A percentile compares a stretch with the other conserved stretches of the same genome.
phyloP scores from a whole-genome alignment of 2,329 filamentous ascomycete genomes.

The Neofusicoccum cordaticola region DNA sequence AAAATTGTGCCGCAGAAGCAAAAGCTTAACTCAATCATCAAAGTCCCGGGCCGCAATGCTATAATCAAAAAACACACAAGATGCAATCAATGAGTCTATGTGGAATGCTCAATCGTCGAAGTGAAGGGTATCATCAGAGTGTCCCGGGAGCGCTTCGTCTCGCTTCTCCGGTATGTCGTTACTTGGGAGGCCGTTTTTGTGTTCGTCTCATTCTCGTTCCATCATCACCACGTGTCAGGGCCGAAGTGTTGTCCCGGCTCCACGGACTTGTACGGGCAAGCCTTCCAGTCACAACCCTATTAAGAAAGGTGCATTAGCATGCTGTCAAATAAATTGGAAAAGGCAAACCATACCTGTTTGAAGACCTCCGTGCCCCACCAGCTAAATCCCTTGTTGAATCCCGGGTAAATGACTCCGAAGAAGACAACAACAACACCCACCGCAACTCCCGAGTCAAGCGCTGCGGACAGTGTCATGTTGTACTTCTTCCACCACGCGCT shows the following conservation, averaged over 20 bases:
- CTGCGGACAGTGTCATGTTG: conserved; percentile 83
- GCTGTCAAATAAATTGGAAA: conserved; percentile 15
- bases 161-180: background rate
- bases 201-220: background rate
- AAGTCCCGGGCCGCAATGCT: background rate
- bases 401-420: conserved; percentile 81
- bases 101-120: conserved; percentile 2
- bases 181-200: background rate
- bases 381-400: conserved; percentile 67
- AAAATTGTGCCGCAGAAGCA: background rate
- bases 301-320: background rate
- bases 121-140: conserved; percentile 6
- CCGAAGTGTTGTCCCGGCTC: conserved; percentile 34
- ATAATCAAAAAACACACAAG: background rate
- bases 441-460: conserved; percentile 77
- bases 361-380: conserved; percentile 92
- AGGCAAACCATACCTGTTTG: conserved; percentile 53
- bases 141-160: background rate
- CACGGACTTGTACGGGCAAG: conserved; percentile 68
- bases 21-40: background rate
- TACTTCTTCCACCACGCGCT: conserved; percentile 86
- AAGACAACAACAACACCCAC: conserved; percentile 82
- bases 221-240: conserved; percentile 29
- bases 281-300: conserved; percentile 77
- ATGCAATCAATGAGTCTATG: conserved; percentile 13